These are phyloP conservation scores for Dionaea muscipula DNA, from an alignment of 179 eudicot genomes.

Conservation along the genomic window DNA sequence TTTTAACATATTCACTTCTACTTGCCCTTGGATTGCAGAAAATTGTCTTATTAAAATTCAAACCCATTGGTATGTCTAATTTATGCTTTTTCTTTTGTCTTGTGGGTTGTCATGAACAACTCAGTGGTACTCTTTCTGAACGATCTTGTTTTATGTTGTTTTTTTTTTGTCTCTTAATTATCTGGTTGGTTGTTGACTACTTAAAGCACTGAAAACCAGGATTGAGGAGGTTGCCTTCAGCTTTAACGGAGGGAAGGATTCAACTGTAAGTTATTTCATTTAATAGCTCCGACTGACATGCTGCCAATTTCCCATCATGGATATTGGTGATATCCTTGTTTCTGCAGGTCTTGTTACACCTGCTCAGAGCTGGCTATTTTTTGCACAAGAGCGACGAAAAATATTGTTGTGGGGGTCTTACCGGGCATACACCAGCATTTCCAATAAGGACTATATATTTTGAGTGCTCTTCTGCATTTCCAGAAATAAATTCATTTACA, in stretches of 20 bases:
- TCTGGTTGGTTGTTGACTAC: not conserved
- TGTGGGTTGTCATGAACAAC: not conserved
- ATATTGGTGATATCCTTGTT: slow-evolving; percentile 10
- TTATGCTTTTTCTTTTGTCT: not conserved
- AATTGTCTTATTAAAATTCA: too few species aligned
- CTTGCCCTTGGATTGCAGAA: too few species aligned
- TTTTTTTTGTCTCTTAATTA: not conserved
- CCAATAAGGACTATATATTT: slow-evolving; percentile 87
- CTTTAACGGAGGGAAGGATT: slow-evolving; percentile 98
- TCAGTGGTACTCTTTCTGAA: not conserved
- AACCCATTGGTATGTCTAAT: not conserved
- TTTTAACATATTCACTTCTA: too few species aligned
- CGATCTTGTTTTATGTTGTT: not conserved
- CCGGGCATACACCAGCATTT: slow-evolving; percentile 26
- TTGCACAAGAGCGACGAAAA: slow-evolving; percentile 39
- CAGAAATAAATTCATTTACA: slow-evolving; percentile 93
- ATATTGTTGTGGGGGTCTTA: slow-evolving; percentile 23
- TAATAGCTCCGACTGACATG: not conserved
- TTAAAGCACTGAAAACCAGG: slow-evolving; percentile 25
- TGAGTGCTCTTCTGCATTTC: slow-evolving; percentile 66
- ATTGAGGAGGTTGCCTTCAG: slow-evolving; percentile 92
- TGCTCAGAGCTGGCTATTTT: slow-evolving; percentile 81
- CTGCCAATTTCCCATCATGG: not conserved
- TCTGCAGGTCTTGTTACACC: slow-evolving; percentile 77
- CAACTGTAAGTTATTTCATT: slow-evolving; percentile 56